phyloP scores from a whole-genome alignment of 1,284 basidiomycete genomes.

The Cryptococcus sp. region DNA sequence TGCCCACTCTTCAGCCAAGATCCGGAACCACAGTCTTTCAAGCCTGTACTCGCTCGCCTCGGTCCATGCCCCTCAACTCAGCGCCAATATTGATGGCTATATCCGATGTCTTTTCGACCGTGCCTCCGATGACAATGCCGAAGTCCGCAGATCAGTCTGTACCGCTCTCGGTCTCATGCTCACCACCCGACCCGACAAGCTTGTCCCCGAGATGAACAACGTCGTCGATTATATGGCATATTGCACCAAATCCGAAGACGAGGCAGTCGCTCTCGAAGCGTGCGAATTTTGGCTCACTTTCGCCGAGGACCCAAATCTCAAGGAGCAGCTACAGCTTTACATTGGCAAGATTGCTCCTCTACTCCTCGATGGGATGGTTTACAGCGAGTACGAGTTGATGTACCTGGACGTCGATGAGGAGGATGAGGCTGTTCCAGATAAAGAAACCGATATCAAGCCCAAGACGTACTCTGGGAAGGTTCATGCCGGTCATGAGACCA shows the following conservation, averaged over 20 bases:
- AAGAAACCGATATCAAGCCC: constrained; percentile 92
- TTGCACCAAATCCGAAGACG: constrained; percentile 94
- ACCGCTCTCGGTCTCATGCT: constrained; percentile 91
- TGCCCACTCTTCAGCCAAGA: constrained; percentile 64
- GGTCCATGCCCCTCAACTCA: constrained; percentile 74
- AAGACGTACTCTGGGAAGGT: constrained; percentile 76
- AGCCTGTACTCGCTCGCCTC: constrained; percentile 92
- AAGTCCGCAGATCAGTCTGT: constrained; percentile 92
- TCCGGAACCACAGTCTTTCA: constrained; percentile 89
- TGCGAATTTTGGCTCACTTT: constrained; percentile 99
- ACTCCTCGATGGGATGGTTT: constrained; percentile 93
- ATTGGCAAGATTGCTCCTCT: constrained; percentile 86
- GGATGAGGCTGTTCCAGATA: constrained; percentile 79
- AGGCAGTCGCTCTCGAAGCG: constrained; percentile 90
- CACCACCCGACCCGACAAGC: constrained; percentile 87
- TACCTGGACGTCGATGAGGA: constrained; percentile 92
- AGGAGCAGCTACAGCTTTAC: constrained; percentile 77
- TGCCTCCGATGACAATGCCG: constrained; percentile 87
- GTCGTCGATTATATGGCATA: constrained; percentile 99
- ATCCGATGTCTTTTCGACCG: constrained; percentile 90
- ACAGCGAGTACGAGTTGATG: constrained; percentile 91
- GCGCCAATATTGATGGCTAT: constrained; percentile 86
- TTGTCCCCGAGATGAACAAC: constrained; percentile 91
- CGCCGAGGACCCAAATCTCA: constrained; percentile 86
- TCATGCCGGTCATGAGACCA: constrained; percentile 69